A percentile compares a stretch with the other conserved stretches of the same genome.
Conservation (phyloP, 108 stramenopile species). For the Seminavis robusta region DNA sequence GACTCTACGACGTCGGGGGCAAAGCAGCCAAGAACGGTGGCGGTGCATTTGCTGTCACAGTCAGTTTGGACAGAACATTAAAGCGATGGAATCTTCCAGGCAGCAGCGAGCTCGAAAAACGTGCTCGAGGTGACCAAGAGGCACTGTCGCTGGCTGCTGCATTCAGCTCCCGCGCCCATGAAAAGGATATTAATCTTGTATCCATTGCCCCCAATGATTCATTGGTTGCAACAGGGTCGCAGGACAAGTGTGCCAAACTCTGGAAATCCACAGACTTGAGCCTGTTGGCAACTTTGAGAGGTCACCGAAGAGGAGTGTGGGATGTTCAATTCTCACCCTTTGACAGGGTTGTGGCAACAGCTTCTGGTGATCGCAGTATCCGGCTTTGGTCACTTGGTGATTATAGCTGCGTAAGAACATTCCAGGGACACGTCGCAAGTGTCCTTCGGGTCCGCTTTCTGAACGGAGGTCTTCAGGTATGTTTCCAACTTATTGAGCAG, state of each 20-base stretch:
- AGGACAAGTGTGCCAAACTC: constrained; percentile 92
- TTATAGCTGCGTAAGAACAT: constrained; percentile 86
- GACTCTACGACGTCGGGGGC: constrained; percentile 78
- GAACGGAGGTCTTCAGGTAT: constrained; percentile 60
- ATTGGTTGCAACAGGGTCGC: constrained; percentile 91
- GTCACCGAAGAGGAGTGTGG: constrained; percentile 97
- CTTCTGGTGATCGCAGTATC: constrained; percentile 91
- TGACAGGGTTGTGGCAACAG: constrained; percentile 91
- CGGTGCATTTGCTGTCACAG: constrained; percentile 88
- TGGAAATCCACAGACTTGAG: constrained; percentile 83
- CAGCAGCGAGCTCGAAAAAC: constrained; percentile 35
- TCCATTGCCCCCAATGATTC: constrained; percentile 95
- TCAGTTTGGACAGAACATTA: constrained; percentile 88
- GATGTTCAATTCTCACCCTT: constrained; percentile 91
- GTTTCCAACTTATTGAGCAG: too few species aligned
- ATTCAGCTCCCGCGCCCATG: constrained; percentile 72
- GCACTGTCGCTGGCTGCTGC: constrained; percentile 33
- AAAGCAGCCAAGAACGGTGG: constrained; percentile 81
- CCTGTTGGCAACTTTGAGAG: constrained; percentile 81
- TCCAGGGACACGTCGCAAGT: constrained; percentile 92
- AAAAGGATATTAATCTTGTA: constrained; percentile 95
- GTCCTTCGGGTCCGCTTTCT: constrained; percentile 86
- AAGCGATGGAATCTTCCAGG: constrained; percentile 92
- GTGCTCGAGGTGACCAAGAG: constrained; percentile 21
- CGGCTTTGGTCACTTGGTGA: constrained; percentile 93